phyloP scores from a whole-genome alignment of 495 filamentous ascomycete species.

The Aspergillus panamensis region DNA sequence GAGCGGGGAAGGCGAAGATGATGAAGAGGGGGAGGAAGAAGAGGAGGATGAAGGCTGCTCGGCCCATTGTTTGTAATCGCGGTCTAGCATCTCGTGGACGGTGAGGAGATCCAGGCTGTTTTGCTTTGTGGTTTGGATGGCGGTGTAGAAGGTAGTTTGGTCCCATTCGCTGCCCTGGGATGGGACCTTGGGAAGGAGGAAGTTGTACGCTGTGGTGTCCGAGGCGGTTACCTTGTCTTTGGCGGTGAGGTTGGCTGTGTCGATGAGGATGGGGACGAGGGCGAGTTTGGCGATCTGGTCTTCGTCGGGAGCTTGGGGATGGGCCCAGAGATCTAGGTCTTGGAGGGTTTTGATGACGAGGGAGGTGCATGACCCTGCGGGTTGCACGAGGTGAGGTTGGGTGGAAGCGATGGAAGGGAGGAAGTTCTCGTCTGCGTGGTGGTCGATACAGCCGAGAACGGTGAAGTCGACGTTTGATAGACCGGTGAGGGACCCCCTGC shows the following conservation, averaged over 20 bases:
- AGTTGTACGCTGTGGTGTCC: conserved; percentile 62
- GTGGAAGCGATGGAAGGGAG: conserved; percentile 40
- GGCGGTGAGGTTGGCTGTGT: conserved; percentile 71
- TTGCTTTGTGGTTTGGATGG: conserved; percentile 64
- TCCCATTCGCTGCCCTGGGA: no score
- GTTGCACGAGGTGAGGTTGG: conserved; percentile 60
- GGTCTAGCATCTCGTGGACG: conserved; percentile 71
- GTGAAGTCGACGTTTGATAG: conserved; percentile 39
- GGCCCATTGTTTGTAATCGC: conserved; percentile 91
- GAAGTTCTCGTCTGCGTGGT: conserved; percentile 77
- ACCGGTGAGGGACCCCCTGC: conserved; percentile 31
- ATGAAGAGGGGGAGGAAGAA: background rate
- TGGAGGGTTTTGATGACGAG: conserved; percentile 64
- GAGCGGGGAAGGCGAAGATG: conserved; percentile 16
- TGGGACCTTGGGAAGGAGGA: conserved; percentile 49
- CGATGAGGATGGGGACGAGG: conserved; percentile 76
- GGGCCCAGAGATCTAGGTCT: conserved; percentile 49
- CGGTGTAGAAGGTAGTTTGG: conserved; percentile 55
- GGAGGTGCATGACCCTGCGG: conserved; percentile 74
- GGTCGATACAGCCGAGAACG: conserved; percentile 81
- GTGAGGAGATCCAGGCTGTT: conserved; percentile 62
- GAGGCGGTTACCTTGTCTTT: conserved; percentile 68
- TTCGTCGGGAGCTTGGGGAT: conserved; percentile 12
- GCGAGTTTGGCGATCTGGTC: conserved; percentile 70
- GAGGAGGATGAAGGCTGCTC: conserved; percentile 37